A percentile compares a stretch with the other conserved stretches of the same genome.
These are phyloP conservation scores for Leishmania braziliensis DNA, from an alignment of 208 protist genomes.

Conservation along the genomic window DNA sequence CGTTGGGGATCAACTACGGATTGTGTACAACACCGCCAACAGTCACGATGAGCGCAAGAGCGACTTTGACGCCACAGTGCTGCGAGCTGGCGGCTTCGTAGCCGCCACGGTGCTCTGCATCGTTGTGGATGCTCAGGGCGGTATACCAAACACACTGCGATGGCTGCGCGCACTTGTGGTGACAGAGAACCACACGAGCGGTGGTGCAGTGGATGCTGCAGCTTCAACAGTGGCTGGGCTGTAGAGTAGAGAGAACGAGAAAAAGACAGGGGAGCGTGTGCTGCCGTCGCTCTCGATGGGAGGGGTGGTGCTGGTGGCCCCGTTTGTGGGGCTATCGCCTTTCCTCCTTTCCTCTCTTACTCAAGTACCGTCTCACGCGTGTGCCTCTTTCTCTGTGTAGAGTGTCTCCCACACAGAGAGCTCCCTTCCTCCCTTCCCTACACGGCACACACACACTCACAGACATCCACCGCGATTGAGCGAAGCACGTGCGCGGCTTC, in stretches of 20 bases:
- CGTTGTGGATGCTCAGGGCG: conserved; percentile 54
- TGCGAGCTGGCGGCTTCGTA: conserved; percentile 45
- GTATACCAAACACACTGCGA: conserved; percentile 33
- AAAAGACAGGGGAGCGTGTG: not conserved
- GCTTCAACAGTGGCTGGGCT: not conserved
- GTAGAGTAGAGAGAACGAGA: not conserved
- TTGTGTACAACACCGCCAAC: conserved; percentile 74
- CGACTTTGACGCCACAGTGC: conserved; percentile 48
- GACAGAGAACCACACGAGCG: conserved; percentile 8
- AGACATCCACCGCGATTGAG: too few species aligned
- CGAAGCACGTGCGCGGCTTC: not conserved
- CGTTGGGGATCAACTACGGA: conserved; percentile 66
- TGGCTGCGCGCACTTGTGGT: conserved; percentile 24
- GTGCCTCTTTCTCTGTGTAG: not conserved
- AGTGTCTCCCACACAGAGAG: not conserved
- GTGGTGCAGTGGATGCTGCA: not conserved
- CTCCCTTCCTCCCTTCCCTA: not conserved
- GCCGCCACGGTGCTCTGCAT: conserved; percentile 37
- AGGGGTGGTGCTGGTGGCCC: not conserved
- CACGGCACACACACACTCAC: not conserved
- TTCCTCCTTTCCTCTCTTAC: not conserved
- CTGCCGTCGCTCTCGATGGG: not conserved
- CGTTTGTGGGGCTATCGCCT: not conserved
- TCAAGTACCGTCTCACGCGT: not conserved
- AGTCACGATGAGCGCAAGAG: conserved; percentile 48